A percentile compares a stretch with the other conserved stretches of the same genome.
Evolutionary conservation across 495 filamentous ascomycete genomes (phyloP).

Genomic region (Astrothelium subdiscretum): DNA sequence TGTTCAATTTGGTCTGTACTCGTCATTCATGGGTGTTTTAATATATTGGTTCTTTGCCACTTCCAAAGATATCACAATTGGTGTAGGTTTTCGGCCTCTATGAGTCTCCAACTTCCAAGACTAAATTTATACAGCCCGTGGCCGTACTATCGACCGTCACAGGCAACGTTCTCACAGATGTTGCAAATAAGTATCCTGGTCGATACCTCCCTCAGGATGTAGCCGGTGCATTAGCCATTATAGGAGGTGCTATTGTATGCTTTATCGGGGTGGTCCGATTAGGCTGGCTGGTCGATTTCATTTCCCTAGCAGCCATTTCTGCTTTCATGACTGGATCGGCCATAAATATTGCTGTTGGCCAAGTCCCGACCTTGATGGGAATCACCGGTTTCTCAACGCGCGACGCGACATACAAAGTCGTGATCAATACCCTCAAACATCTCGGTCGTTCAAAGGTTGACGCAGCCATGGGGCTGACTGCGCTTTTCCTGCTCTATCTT

Average conservation of each 20-base stretch:
- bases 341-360: slow-evolving; percentile 80
- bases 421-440: slow-evolving; percentile 78
- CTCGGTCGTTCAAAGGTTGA: slow-evolving; percentile 58
- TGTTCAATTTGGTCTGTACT: slow-evolving; percentile 82
- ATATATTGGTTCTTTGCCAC: slow-evolving; percentile 99
- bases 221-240: slow-evolving; percentile 68
- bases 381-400: slow-evolving; percentile 70
- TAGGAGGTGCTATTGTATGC: slow-evolving; percentile 70
- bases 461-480: slow-evolving; percentile 82
- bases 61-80: slow-evolving; percentile 97
- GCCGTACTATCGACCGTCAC: slow-evolving; percentile 89
- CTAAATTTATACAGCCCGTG: slow-evolving; percentile 54
- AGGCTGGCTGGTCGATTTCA: slow-evolving; percentile 93
- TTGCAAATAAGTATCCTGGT: slow-evolving; percentile 43
- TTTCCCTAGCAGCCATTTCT: slow-evolving; percentile 79
- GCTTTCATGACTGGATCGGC: slow-evolving; percentile 99
- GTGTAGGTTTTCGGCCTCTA: slow-evolving; percentile 45
- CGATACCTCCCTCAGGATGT: slow-evolving; percentile 39
- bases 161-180: slow-evolving; percentile 62
- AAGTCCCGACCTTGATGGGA: slow-evolving; percentile 77
- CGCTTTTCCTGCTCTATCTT: slow-evolving; percentile 69
- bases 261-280: slow-evolving; percentile 67
- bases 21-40: slow-evolving; percentile 94
- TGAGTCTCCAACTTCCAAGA: background rate
- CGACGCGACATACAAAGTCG: slow-evolving; percentile 67